Percentiles rank a stretch among this genome's conserved stretches.
phyloP scores from a whole-genome alignment of 805 yeast genomes.

The Hanseniaspora mollemarum region DNA sequence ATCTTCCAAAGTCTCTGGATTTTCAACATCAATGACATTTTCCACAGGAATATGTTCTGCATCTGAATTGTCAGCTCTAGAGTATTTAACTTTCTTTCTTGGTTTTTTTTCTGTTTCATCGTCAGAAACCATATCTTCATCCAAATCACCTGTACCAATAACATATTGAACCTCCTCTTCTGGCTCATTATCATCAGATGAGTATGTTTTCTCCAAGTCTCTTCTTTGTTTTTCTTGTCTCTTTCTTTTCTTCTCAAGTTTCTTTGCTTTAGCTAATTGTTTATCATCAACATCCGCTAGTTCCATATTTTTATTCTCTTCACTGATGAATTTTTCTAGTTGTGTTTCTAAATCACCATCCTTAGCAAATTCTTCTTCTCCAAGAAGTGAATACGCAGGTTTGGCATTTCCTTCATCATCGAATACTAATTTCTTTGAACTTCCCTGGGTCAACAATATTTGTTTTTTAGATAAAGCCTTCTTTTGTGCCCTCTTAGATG shows the following conservation, averaged over 20 bases:
- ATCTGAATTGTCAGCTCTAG: constrained; percentile 26
- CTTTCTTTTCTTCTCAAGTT: constrained; percentile 77
- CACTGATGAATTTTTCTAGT: constrained; percentile 51
- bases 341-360: constrained; percentile 58
- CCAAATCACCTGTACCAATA: constrained; percentile 28
- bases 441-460: constrained; percentile 47
- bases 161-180: constrained; percentile 24
- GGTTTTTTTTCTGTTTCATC: constrained; percentile 28
- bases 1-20: constrained; percentile 85
- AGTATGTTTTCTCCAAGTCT: constrained; percentile 32
- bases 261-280: constrained; percentile 59
- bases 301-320: constrained; percentile 60
- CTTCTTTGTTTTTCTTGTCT: constrained; percentile 67
- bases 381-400: constrained; percentile 79
- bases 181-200: constrained; percentile 23
- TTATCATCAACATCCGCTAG: constrained; percentile 70
- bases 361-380: constrained; percentile 72
- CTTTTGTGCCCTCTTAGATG: constrained; percentile 75
- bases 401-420: constrained; percentile 94
- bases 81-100: constrained; percentile 31
- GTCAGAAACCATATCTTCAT: constrained; percentile 28
- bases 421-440: constrained; percentile 67
- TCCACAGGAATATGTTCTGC: constrained; percentile 25
- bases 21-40: constrained; percentile 58
- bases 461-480: constrained; percentile 79